Percentiles rank a stretch among this genome's conserved stretches.
Conservation (phyloP, 1,284 basidiomycete genomes). For the Ganoderma meredithae region DNA sequence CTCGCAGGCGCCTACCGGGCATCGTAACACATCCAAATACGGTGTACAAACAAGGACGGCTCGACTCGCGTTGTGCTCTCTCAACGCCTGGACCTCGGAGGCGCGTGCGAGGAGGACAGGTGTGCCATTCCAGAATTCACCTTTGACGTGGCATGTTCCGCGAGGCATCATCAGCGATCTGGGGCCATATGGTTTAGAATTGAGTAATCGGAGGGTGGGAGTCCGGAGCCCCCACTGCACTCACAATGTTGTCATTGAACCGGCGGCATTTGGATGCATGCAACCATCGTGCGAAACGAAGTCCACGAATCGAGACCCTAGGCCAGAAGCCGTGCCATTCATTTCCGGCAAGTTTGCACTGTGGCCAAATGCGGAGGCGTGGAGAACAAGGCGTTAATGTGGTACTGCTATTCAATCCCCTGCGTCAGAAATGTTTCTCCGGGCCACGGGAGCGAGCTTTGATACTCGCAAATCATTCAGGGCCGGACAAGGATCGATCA, state of each 20-base stretch:
- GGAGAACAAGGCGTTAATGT: conserved; percentile 9
- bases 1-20: neutral
- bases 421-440: neutral
- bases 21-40: conserved; percentile 23
- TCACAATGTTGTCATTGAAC: conserved; percentile 1
- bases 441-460: neutral
- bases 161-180: conserved; percentile 8
- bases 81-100: neutral
- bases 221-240: neutral
- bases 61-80: neutral
- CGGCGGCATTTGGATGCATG: conserved; percentile 10
- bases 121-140: conserved; percentile 4
- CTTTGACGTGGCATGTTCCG: conserved; percentile 1
- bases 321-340: neutral
- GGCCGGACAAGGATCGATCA: neutral
- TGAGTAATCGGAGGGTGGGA: conserved; percentile 14
- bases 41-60: conserved; percentile 14
- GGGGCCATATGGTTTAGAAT: conserved; percentile 12
- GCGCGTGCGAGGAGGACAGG: conserved; percentile 2
- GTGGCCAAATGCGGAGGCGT: conserved; percentile 2
- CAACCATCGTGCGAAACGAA: conserved; percentile 6
- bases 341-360: conserved; percentile 1
- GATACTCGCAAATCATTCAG: neutral
- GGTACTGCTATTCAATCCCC: neutral
- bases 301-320: neutral